These are phyloP conservation scores for Mrakia frigida DNA, from an alignment of 768 basidiomycete species.

Conservation along the genomic window DNA sequence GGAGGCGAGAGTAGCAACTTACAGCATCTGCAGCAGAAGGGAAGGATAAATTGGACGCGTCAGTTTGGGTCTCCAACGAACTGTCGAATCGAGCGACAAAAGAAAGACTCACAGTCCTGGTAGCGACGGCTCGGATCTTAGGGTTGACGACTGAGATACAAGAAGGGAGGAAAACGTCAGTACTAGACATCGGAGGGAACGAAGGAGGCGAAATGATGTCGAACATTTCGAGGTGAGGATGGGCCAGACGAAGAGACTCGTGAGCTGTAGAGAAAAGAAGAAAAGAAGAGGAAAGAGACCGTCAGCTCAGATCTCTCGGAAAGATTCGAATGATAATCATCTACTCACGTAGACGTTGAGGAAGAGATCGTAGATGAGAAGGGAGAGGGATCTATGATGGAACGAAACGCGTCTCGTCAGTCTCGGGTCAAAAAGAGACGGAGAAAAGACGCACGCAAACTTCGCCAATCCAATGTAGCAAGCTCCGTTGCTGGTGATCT, in stretches of 20 bases:
- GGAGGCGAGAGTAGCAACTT: not conserved
- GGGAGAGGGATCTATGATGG: conserved; percentile 16
- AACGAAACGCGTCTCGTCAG: not conserved
- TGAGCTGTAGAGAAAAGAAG: conserved; percentile 1
- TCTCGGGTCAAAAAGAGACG: too few relatives aligned
- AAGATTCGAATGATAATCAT: not conserved
- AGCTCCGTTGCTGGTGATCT: conserved; percentile 4
- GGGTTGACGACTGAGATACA: conserved; percentile 19
- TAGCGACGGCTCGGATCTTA: conserved; percentile 26
- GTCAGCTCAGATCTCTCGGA: not conserved
- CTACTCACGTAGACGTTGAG: conserved; percentile 30
- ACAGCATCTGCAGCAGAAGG: conserved; percentile 10
- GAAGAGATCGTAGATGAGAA: conserved; percentile 31
- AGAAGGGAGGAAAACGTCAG: not conserved
- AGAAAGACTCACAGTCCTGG: conserved; percentile 2
- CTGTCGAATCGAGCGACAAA: not conserved
- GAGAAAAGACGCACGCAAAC: conserved; percentile 18
- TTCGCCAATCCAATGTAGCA: conserved; percentile 29
- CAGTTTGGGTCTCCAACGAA: not conserved
- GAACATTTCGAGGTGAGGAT: conserved; percentile 22
- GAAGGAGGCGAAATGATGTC: not conserved
- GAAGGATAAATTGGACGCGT: not conserved
- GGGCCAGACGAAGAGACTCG: conserved; percentile 30
- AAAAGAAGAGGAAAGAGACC: not conserved
- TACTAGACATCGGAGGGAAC: too few relatives aligned